These are phyloP conservation scores for Chrysanthemum lavandulifolium DNA, from an alignment of 129 eudicot genomes.

Conservation along the genomic window DNA sequence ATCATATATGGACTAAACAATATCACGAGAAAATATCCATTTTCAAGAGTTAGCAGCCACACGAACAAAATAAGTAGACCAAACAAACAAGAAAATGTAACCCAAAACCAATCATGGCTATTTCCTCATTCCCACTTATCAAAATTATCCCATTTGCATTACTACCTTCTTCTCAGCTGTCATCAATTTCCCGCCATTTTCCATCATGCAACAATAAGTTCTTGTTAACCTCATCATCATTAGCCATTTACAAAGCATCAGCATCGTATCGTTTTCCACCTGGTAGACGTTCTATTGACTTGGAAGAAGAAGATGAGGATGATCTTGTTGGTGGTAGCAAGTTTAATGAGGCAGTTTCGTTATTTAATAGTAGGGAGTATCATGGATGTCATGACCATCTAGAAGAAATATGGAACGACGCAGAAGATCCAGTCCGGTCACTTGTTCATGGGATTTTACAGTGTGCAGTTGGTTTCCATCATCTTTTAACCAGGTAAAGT, in stretches of 20 bases:
- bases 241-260: constrained; percentile 21
- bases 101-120: constrained; percentile 31
- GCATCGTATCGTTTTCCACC: constrained; percentile 59
- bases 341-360: constrained; percentile 63
- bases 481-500: constrained; percentile 78
- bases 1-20: too few species aligned
- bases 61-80: constrained; percentile 2
- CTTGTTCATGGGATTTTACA: constrained; percentile 79
- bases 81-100: constrained; percentile 19
- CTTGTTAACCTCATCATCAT: constrained; percentile 5
- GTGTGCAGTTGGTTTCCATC: constrained; percentile 90
- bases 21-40: not conserved
- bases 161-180: constrained; percentile 2
- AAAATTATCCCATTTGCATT: constrained; percentile 9
- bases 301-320: constrained; percentile 42
- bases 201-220: constrained; percentile 19
- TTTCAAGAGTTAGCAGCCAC: constrained; percentile 13
- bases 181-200: constrained; percentile 25
- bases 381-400: constrained; percentile 74
- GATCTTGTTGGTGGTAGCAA: constrained; percentile 21
- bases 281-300: constrained; percentile 43
- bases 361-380: constrained; percentile 75
- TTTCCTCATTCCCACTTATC: constrained; percentile 27
- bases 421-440: constrained; percentile 68
- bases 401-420: constrained; percentile 72